Evolutionary conservation across 2,329 filamentous ascomycete genomes (phyloP), one percentile per base, ranked within the genome.

Genomic region (Penicillium brevicompactum): DNA sequence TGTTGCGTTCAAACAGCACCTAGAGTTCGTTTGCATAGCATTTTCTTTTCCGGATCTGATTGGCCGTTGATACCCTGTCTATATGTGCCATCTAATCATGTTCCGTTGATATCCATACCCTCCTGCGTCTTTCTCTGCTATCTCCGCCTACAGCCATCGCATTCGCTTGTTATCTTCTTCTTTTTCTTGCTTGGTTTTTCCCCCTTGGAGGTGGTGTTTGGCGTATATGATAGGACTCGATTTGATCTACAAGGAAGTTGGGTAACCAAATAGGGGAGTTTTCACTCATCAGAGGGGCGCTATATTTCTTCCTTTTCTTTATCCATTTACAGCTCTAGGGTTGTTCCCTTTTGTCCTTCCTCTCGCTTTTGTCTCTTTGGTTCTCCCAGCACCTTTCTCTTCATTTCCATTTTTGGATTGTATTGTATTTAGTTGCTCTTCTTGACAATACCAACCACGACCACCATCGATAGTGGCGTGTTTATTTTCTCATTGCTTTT

Each of bases 1-100:
- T 80, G 56, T 68, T 80, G 60, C 75, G 79, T 59, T 79, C 78
- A 53, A 78, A 81, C 64, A 81, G 78, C 69, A 78, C 75, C 64
- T 81, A 50, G 70, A 76, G 60, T 60, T 62, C 49, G 41, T 61
- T 49, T 60, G 56, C 59, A 56, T 62, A 58, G 57, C 60, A 67
- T 66, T 62, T 62, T 59, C 60, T 62, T 67, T 49, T 57, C 59
- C 61, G 58, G 64, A 61, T 53, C 62, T 66, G 63, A 61, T 63
- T 57, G 58, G 52, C 58, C 47, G 44, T 60, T 58, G 57, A 66
- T 66, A 63, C 61, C 64, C 61, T 65, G 63, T 65, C 60, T 56
- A 65, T 66, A 66, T 61, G 59, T 60, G 53, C 58, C 53, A 60
- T 56, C 49, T 51, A 49, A 8, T 57, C n/a, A 46, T 37, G 30